Base-by-base conservation (phyloP, 345 rosid species). In the Gossypium ekmanianum region DNA sequence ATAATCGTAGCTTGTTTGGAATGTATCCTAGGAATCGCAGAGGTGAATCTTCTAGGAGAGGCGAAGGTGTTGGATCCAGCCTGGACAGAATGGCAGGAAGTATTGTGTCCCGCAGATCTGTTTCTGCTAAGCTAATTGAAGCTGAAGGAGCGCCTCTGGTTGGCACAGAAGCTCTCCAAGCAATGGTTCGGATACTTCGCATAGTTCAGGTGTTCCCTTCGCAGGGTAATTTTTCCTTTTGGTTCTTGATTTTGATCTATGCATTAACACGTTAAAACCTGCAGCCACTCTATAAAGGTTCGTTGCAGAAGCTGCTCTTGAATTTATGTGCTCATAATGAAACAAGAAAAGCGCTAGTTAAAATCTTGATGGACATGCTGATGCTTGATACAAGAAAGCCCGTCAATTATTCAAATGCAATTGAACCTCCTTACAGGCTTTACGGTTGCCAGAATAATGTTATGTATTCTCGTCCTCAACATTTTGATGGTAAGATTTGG, bases 281-380 rank as follows among this genome's bases (percentile, higher is more conserved):
- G 80, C 90, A 94, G 98, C 98, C 98, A 52, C 85, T 94, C n/a
- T 92, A 91, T 78, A 94, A 91, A 86, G 98, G 97, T 70, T 83
- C 94, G 67, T 82, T 92, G 77, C 98, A 92, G 86, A 89, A 92
- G 87, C 98, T 94, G 78, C 86, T 94, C 62, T 80, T 94, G 84
- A 92, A 94, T 84, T 79, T 94, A 78, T 92, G 97, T 87, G 88
- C 97, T 64, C 97, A 94, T 81, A 83, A 87, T n/a, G 97, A 90
- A 73, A 91, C 98, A 64, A 87, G 98, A 85, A 82, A 84, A 56
- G 80, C 88, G 74, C 78, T 94, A 78, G 95, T 92, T 69, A 90
- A 84, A 75, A 89, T 90, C 72, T 82, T 94, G 83, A 89, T 92
- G 91, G 95, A 88, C 72, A 90, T 94, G 94, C 87, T 94, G 83